phyloP scores from a whole-genome alignment of 495 filamentous ascomycete genomes.

The Aspergillus ostianus region DNA sequence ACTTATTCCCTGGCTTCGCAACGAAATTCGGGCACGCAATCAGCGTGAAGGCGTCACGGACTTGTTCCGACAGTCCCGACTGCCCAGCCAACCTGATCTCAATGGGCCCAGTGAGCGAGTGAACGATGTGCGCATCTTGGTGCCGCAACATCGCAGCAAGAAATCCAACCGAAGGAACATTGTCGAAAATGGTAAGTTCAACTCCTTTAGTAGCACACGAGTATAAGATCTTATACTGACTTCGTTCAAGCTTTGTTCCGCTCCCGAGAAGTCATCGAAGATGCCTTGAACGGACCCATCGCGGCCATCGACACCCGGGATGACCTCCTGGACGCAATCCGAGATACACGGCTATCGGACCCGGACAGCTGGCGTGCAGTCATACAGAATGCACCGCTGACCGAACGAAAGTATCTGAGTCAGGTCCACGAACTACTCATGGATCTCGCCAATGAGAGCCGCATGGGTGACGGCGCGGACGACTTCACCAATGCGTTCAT shows the following conservation, averaged over 20 bases:
- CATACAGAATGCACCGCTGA: constrained; percentile 72
- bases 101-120: constrained; percentile 44
- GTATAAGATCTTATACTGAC: constrained; percentile 12
- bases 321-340: constrained; percentile 77
- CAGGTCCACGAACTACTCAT: constrained; percentile 79
- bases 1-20: constrained; percentile 75
- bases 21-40: constrained; percentile 77
- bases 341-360: constrained; percentile 71
- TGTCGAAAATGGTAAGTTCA: constrained; percentile 65
- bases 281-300: constrained; percentile 72
- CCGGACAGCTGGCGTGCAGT: constrained; percentile 82
- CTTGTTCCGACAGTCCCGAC: constrained; percentile 43
- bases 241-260: constrained; percentile 53
- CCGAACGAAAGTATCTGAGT: constrained; percentile 80
- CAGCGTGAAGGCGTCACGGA: constrained; percentile 54
- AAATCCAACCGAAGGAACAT: constrained; percentile 85
- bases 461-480: constrained; percentile 40
- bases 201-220: not conserved
- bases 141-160: constrained; percentile 78
- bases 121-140: constrained; percentile 78
- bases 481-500: constrained; percentile 67
- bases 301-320: constrained; percentile 87
- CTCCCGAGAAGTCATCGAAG: constrained; percentile 60
- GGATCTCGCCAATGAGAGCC: constrained; percentile 55
- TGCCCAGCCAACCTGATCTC: constrained; percentile 43